Percentiles rank a stretch among this genome's conserved stretches.
Conservation (phyloP, 208 protist species). For the Naegleria fowleri region DNA sequence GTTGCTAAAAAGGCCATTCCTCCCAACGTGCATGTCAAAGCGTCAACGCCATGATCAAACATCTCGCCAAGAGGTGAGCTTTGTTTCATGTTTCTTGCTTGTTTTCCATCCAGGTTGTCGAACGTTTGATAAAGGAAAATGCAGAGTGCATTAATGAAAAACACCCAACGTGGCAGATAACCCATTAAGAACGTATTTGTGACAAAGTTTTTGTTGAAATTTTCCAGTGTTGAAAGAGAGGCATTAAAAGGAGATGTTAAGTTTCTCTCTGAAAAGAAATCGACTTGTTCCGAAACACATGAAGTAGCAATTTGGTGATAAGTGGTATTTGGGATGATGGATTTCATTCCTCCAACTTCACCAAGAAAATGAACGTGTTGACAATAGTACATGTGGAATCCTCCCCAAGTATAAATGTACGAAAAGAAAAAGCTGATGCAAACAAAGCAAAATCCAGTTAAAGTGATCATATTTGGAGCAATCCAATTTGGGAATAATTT, state of each 20-base stretch:
- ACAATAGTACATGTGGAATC: not conserved
- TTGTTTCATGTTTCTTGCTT: slow-evolving; percentile 77
- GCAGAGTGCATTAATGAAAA: slow-evolving; percentile 60
- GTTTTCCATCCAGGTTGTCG: slow-evolving; percentile 90
- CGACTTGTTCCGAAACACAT: not conserved
- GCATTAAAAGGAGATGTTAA: not conserved
- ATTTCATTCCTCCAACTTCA: not conserved
- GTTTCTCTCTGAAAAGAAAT: not conserved
- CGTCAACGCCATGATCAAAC: slow-evolving; percentile 92
- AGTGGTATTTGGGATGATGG: not conserved
- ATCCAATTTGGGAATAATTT: slow-evolving; percentile 12
- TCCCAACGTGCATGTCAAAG: not conserved
- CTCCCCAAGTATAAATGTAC: not conserved
- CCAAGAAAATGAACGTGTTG: not conserved
- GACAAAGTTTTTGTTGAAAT: not conserved
- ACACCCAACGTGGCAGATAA: slow-evolving; percentile 63
- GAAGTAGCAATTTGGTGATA: not conserved
- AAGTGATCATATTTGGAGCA: slow-evolving; percentile 14
- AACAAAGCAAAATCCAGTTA: slow-evolving; percentile 1
- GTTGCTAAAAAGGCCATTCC: not conserved
- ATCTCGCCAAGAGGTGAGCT: slow-evolving; percentile 85
- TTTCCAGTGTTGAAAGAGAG: not conserved
- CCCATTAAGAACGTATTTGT: not conserved
- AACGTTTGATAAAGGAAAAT: slow-evolving; percentile 82
- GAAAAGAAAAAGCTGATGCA: not conserved